A percentile compares a stretch with the other conserved stretches of the same genome.
phyloP scores from a whole-genome alignment of 2,329 filamentous ascomycete species.

The Diaporthe destruens region DNA sequence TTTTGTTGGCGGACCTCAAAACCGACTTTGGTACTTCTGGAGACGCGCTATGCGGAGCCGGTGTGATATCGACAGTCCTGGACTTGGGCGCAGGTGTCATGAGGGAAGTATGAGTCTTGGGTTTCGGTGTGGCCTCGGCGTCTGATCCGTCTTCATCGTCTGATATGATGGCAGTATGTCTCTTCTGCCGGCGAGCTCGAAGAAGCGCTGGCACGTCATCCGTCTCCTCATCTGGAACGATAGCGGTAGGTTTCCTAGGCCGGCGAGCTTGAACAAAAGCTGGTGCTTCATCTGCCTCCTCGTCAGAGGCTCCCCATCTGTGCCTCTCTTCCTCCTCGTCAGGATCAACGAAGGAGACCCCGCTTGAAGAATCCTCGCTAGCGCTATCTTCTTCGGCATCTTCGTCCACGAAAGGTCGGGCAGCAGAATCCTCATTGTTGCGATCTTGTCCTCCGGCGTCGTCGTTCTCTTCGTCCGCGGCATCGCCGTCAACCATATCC shows the following conservation, averaged over 20 bases:
- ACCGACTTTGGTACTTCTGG: conserved; percentile 72
- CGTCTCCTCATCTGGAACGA: conserved; percentile 60
- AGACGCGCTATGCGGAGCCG: conserved; percentile 58
- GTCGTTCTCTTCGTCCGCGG: conserved; percentile 45
- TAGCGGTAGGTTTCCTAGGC: conserved; percentile 61
- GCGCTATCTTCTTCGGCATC: conserved; percentile 54
- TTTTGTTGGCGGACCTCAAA: conserved; percentile 76
- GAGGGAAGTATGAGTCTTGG: conserved; percentile 55
- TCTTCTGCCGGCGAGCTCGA: conserved; percentile 60
- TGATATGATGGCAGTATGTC: conserved; percentile 67
- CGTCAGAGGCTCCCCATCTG: conserved; percentile 53
- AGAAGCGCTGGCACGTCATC: conserved; percentile 33
- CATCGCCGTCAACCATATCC: conserved; percentile 45
- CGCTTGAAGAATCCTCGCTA: conserved; percentile 51
- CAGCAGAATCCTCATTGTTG: conserved; percentile 46
- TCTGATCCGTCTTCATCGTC: conserved; percentile 74
- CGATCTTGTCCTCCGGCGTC: conserved; percentile 54
- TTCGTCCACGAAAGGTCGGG: conserved; percentile 54
- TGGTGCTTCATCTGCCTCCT: conserved; percentile 44
- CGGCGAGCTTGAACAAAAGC: conserved; percentile 53
- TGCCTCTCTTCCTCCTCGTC: conserved; percentile 51
- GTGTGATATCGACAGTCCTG: conserved; percentile 45
- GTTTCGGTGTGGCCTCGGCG: conserved; percentile 62
- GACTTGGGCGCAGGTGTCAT: conserved; percentile 45
- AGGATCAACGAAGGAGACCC: conserved; percentile 53